Evolutionary conservation across 257 asterid genomes (phyloP).

Genomic region (Solanum bulbocastanum): DNA sequence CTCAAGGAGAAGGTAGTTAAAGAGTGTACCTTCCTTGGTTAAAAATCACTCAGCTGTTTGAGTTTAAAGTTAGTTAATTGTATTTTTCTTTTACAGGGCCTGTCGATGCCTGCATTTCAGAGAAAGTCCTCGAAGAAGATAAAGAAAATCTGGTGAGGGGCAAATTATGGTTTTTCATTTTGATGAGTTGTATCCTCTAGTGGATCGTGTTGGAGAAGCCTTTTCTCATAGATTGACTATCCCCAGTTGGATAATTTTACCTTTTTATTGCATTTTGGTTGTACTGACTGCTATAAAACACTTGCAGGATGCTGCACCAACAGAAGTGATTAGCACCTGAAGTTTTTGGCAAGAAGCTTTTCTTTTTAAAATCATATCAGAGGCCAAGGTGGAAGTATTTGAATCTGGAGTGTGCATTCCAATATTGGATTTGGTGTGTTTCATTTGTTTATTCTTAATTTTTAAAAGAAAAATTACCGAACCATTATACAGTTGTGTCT

Average conservation of each 20-base stretch:
- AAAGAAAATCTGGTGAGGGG: slow-evolving; percentile 71
- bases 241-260: not conserved
- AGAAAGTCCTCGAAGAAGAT: slow-evolving; percentile 45
- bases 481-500: not conserved
- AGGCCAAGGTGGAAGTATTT: not conserved
- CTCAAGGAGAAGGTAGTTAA: slow-evolving; percentile 37
- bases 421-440: not conserved
- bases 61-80: not conserved
- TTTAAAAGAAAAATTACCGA: not conserved
- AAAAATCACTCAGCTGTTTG: not conserved
- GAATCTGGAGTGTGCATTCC: not conserved
- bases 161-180: not conserved
- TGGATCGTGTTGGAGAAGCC: too few relatives aligned
- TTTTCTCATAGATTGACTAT: too few relatives aligned
- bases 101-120: slow-evolving; percentile 22
- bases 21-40: not conserved
- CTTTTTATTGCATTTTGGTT: not conserved
- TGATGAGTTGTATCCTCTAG: not conserved
- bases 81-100: slow-evolving; percentile 25
- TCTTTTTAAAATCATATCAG: not conserved
- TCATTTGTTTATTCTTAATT: not conserved
- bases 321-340: slow-evolving; percentile 19
- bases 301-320: slow-evolving; percentile 27
- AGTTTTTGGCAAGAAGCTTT: not conserved
- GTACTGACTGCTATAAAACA: not conserved